Evolutionary conservation across 495 filamentous ascomycete species (phyloP), one percentile per base, ranked within the genome.

Genomic region (Penicillium parvum): DNA sequence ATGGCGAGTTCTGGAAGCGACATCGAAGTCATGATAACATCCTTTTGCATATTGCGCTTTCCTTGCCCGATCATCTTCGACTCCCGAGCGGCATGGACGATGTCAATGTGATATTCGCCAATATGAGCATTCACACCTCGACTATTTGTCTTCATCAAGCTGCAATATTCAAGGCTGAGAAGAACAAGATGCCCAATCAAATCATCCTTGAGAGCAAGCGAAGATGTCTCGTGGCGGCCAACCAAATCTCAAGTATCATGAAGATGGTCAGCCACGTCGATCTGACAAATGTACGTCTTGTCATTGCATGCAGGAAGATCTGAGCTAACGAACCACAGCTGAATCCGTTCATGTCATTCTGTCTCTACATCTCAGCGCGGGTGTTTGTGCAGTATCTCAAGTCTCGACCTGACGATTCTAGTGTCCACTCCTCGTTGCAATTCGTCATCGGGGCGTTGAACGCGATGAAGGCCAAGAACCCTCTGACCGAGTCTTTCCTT

Each of bases 111-210:
- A 82, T 99, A 14, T 97, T 96, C 56, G 82, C 86, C 22, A 97
- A 97, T 47, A 96, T 97, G 86, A 86, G 84, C 55, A 89, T 97
- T 23, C 92, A 97, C 57, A 95, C 92, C 0, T 94, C 90, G 1
- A 92, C 89, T 2, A 97, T 99, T 30, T 97, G 94, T 63, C 76
- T 97, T 5, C 92, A 99, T 59, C 92, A 99, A 61, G 94, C 94
- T 5, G 94, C 92, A 14, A 96, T 97, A 14, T 96, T 89, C 75
- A 97, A 96, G 61, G 88, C 92, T 0, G 90, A 96, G 52, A 91
- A 88, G 64, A 85, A 97, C 61, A 75, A 78, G 39, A 73, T 96
- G 52, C 80, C 90, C 3, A 70, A 79, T 7, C 79, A 79, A 18
- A 84, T 96, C 28, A 82, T 83, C 37, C 79, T 82, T 0, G 90